Conservation (phyloP, 2,329 filamentous ascomycete species). For the Colletotrichum lini region DNA sequence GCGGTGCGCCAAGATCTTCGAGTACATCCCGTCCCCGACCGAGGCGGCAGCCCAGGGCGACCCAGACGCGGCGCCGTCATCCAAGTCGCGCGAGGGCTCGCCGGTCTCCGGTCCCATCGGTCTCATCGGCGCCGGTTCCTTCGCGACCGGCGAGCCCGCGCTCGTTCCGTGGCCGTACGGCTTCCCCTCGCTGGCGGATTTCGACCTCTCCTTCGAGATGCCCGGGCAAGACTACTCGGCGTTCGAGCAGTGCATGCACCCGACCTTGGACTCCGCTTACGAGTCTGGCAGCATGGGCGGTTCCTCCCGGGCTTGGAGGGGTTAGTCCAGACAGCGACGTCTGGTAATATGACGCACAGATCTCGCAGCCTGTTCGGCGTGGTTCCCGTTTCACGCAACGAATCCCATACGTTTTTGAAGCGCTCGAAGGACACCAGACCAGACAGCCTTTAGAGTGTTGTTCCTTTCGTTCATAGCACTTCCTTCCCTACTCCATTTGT, state of each 20-base stretch:
- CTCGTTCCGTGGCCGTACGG: neutral
- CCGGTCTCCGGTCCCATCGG: neutral
- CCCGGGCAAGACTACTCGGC: neutral
- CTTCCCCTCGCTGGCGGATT: neutral
- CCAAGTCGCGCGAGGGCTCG: neutral
- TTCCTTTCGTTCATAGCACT: too few species aligned
- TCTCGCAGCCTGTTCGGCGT: neutral
- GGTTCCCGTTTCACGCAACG: too few species aligned
- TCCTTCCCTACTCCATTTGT: too few species aligned
- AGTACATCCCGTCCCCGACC: constrained; percentile 16
- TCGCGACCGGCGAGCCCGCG: neutral
- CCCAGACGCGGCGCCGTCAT: neutral
- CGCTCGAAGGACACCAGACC: too few species aligned
- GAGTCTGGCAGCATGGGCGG: neutral
- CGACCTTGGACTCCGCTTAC: neutral
- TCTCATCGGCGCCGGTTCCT: too few species aligned
- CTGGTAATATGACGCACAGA: neutral
- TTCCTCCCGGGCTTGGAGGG: neutral
- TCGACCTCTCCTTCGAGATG: neutral
- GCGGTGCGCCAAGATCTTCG: constrained; percentile 14
- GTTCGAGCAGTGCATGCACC: neutral
- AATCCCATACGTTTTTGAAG: too few species aligned
- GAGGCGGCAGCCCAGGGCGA: constrained; percentile 16
- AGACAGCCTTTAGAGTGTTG: too few species aligned
- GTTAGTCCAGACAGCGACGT: neutral